Evolutionary conservation across 2,329 filamentous ascomycete species (phyloP).

Genomic region (Ilyonectria sp.): DNA sequence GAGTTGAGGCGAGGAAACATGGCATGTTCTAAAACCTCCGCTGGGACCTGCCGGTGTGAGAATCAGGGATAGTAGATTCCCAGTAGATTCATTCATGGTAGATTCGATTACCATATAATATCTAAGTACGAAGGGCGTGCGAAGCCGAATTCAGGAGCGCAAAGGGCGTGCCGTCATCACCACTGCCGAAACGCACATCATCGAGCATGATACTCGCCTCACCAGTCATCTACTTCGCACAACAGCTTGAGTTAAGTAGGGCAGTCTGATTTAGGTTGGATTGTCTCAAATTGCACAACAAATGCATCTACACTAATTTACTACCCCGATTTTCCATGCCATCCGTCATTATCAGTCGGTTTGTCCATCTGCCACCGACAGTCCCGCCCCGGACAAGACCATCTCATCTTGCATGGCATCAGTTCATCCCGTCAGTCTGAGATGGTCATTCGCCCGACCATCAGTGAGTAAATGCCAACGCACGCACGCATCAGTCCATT

Average conservation of each 20-base stretch:
- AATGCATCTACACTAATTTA: not conserved
- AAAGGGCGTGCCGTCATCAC: slow-evolving; percentile 12
- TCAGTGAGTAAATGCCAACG: slow-evolving; percentile 8
- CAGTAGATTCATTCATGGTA: not conserved
- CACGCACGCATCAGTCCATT: slow-evolving; percentile 19
- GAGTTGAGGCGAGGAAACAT: slow-evolving; percentile 19
- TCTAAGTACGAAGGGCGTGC: slow-evolving; percentile 2
- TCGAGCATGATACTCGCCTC: not conserved
- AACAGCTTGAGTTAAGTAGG: not conserved
- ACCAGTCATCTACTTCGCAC: not conserved
- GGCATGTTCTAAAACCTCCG: slow-evolving; percentile 14
- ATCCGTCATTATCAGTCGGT: slow-evolving; percentile 5
- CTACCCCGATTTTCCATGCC: slow-evolving; percentile 1
- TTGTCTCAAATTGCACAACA: slow-evolving; percentile 1
- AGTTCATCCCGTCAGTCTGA: slow-evolving; percentile 6
- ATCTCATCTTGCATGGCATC: slow-evolving; percentile 14
- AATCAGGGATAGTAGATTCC: slow-evolving; percentile 13
- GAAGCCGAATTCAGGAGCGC: not conserved
- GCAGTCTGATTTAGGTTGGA: slow-evolving; percentile 12
- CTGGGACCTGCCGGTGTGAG: slow-evolving; percentile 21
- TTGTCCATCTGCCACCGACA: not conserved
- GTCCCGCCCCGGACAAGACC: slow-evolving; percentile 7
- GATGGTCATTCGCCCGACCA: not conserved
- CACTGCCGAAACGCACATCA: slow-evolving; percentile 20
- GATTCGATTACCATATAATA: not conserved